phyloP scores from a whole-genome alignment of 495 filamentous ascomycete genomes.

The Annulohypoxylon nitens region DNA sequence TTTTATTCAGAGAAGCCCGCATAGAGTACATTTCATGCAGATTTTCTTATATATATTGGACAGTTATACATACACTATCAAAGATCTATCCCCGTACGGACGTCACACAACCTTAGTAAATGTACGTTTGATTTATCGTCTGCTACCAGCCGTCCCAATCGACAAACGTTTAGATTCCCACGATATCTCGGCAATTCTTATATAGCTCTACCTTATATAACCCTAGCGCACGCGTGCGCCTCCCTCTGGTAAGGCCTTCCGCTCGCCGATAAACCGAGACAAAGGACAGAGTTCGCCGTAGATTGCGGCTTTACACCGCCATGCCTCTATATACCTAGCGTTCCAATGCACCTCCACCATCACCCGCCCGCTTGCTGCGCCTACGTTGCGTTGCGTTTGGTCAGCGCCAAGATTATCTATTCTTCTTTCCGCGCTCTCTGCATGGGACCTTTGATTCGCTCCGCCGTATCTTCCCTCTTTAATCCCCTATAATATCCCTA shows the following conservation, averaged over 20 bases:
- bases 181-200: constrained; percentile 18
- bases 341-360: background rate
- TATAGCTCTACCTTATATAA: constrained; percentile 9
- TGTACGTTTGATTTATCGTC: constrained; percentile 18
- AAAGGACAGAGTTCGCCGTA: constrained; percentile 2
- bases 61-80: background rate
- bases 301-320: constrained; percentile 2
- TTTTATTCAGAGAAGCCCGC: constrained; percentile 15
- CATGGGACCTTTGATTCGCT: background rate
- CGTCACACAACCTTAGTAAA: constrained; percentile 19
- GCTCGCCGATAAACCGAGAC: constrained; percentile 21
- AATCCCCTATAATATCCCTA: background rate
- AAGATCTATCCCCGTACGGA: background rate
- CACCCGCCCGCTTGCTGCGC: background rate
- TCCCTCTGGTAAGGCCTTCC: background rate
- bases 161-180: background rate
- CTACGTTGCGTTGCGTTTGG: background rate
- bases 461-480: background rate
- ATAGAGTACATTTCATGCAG: constrained; percentile 19
- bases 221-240: background rate
- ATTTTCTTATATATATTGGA: constrained; percentile 34
- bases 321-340: background rate
- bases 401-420: constrained; percentile 5
- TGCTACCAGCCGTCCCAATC: background rate
- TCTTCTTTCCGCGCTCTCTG: constrained; percentile 4